Conservation (phyloP, 1,284 basidiomycete genomes). For the Boletellus deceptivus region DNA sequence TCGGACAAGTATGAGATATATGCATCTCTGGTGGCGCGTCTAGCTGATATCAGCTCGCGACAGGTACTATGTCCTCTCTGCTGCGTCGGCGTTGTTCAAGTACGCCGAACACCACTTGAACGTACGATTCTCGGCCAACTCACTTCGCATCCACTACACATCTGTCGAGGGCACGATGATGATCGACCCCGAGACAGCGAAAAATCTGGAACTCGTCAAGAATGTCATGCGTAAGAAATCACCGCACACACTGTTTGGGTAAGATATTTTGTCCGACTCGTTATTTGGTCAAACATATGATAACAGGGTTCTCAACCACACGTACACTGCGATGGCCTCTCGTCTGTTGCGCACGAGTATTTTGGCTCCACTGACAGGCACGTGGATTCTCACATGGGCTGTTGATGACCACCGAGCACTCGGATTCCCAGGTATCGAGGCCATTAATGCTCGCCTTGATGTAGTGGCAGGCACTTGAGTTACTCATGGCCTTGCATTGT, state of each 20-base stretch:
- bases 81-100: conserved; percentile 82
- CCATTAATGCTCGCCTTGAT: conserved; percentile 80
- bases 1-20: conserved; percentile 67
- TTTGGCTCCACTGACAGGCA: conserved; percentile 80
- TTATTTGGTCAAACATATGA: not conserved
- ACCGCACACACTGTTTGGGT: conserved; percentile 74
- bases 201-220: conserved; percentile 83
- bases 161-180: conserved; percentile 88
- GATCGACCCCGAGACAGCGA: conserved; percentile 85
- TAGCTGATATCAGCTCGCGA: conserved; percentile 9
- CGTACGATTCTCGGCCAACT: conserved; percentile 65
- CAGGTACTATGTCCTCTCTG: conserved; percentile 87
- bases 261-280: conserved; percentile 15
- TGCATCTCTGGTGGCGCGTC: conserved; percentile 17
- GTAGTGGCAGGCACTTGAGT: conserved; percentile 69
- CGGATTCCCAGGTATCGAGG: conserved; percentile 31
- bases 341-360: conserved; percentile 79
- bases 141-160: conserved; percentile 77
- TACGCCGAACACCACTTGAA: conserved; percentile 68
- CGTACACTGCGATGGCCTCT: conserved; percentile 85
- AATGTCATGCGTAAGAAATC: conserved; percentile 70
- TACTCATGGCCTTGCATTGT: not conserved
- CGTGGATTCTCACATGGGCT: conserved; percentile 4
- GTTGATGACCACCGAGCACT: not conserved
- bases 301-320: conserved; percentile 68